Conservation (phyloP, 768 basidiomycete species). For the Suillus cothurnatus region DNA sequence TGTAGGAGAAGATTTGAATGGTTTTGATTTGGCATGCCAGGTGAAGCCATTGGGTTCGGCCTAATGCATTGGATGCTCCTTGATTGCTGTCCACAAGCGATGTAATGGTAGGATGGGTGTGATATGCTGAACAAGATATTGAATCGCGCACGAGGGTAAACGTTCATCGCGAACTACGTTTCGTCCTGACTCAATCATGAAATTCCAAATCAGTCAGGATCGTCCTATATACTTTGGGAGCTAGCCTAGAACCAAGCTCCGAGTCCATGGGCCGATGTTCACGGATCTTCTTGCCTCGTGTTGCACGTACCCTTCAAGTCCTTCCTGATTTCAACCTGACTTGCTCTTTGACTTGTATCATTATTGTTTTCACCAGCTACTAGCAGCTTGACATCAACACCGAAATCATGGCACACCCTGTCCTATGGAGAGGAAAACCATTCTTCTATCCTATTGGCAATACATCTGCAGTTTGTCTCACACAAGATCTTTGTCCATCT, state of each 20-base stretch:
- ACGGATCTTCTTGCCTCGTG: neutral
- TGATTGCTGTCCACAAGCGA: no score
- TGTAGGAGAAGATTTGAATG: no score
- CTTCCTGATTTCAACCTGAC: neutral
- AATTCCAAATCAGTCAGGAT: neutral
- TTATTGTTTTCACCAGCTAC: neutral
- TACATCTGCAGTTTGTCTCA: conserved; percentile 53
- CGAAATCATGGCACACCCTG: conserved; percentile 43
- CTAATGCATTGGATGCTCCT: no score
- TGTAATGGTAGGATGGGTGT: no score
- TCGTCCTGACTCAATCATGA: neutral
- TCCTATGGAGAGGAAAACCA: conserved; percentile 43
- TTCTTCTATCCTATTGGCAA: conserved; percentile 65
- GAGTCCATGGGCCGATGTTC: neutral
- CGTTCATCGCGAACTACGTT: neutral
- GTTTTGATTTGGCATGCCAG: no score
- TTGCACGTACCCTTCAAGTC: neutral
- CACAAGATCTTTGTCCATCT: conserved; percentile 49
- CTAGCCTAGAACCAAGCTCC: neutral
- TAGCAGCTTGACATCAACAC: neutral
- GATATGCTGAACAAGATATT: conserved; percentile 7
- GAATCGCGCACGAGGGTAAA: neutral
- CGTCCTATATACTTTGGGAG: neutral
- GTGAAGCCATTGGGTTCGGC: no score
- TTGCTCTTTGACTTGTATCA: neutral